phyloP scores from a whole-genome alignment of 2,329 filamentous ascomycete genomes.

The Colletotrichum limetticola region DNA sequence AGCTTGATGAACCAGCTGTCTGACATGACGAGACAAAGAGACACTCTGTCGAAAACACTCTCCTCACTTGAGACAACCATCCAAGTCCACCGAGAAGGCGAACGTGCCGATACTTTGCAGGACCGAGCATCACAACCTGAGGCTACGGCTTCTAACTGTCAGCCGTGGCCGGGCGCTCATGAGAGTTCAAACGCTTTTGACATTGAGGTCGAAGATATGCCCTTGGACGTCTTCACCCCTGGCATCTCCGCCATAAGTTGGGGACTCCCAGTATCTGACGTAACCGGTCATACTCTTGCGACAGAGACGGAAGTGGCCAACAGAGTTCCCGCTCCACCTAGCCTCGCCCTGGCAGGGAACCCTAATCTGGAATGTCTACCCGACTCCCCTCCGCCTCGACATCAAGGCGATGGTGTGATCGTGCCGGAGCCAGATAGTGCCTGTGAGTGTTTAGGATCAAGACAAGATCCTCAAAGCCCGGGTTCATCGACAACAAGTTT shows the following conservation, averaged over 20 bases:
- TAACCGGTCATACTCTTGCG: not conserved
- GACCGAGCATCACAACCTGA: not conserved
- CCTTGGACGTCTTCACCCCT: not conserved
- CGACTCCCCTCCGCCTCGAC: not conserved
- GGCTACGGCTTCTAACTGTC: not conserved
- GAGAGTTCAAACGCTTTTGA: not conserved
- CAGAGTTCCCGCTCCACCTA: not conserved
- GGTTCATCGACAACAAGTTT: conserved; percentile 20
- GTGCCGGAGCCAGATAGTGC: conserved; percentile 9
- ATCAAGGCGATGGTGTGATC: conserved; percentile 1
- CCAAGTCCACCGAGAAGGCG: conserved; percentile 3
- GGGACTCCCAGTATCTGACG: not conserved
- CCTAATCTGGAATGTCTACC: not conserved
- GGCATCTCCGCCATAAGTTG: not conserved
- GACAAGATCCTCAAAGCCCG: not conserved
- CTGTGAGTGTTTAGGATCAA: not conserved
- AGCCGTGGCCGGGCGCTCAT: not conserved
- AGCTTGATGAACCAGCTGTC: conserved; percentile 38
- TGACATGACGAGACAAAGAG: conserved; percentile 39
- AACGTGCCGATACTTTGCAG: not conserved
- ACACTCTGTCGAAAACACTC: conserved; percentile 1
- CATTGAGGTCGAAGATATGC: not conserved
- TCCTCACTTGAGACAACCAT: conserved; percentile 11
- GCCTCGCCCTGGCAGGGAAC: not conserved
- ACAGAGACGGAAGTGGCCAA: not conserved